These are phyloP conservation scores for Penicillium roqueforti DNA, from an alignment of 495 filamentous ascomycete genomes.

Conservation along the genomic window DNA sequence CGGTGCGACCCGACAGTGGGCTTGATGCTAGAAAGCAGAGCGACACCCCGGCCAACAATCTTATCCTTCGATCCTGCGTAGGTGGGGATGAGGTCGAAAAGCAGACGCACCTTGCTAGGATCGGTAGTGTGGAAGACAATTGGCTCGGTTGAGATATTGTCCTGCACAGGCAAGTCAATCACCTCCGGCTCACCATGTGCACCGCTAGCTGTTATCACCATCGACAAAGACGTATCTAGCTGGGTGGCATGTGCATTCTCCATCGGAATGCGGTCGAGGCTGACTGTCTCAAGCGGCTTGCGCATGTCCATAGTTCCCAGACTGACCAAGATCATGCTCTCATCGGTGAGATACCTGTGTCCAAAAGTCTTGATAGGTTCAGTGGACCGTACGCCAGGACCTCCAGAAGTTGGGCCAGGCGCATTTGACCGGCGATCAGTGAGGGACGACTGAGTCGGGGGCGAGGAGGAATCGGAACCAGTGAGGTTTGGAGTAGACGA, in stretches of 20 bases:
- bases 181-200: constrained; percentile 81
- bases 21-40: constrained; percentile 79
- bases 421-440: constrained; percentile 51
- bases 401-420: constrained; percentile 32
- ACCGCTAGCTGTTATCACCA: constrained; percentile 86
- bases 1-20: constrained; percentile 73
- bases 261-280: constrained; percentile 83
- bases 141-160: constrained; percentile 88
- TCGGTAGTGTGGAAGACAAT: constrained; percentile 82
- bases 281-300: constrained; percentile 74
- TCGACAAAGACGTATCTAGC: constrained; percentile 86
- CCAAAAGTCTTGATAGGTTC: constrained; percentile 93
- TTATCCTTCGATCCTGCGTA: constrained; percentile 86
- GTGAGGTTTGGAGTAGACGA: constrained; percentile 33
- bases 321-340: constrained; percentile 86
- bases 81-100: constrained; percentile 96
- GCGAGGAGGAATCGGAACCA: constrained; percentile 42
- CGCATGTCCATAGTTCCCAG: constrained; percentile 91
- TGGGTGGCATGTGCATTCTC: constrained; percentile 85
- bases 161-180: constrained; percentile 89
- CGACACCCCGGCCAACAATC: constrained; percentile 88
- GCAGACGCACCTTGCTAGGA: constrained; percentile 73
- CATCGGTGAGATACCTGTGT: constrained; percentile 86
- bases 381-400: constrained; percentile 36
- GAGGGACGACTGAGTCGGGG: constrained; percentile 46